Evolutionary conservation across 768 basidiomycete genomes (phyloP), one percentile per base, ranked within the genome.

Genomic region (Mycena epipterygia): DNA sequence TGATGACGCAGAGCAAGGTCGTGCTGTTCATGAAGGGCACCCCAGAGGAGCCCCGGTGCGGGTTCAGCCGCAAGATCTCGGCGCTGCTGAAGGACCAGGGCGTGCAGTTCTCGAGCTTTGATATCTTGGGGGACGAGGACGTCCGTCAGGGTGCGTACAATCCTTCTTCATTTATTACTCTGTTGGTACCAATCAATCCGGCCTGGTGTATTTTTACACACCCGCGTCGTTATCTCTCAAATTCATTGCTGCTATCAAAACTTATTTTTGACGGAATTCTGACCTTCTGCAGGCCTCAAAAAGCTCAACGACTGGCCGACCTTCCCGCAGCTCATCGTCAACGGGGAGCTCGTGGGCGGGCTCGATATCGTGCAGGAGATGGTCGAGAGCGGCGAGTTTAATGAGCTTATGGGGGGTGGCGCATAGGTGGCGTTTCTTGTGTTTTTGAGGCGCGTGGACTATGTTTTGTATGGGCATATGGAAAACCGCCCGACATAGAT

Each of bases 321-420:
- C 5, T 95, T 88, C 83, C 94, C 94, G 4, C 94, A 95, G 77
- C 84, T 97, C 25, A 93, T 96, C 72, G 85, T 96, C 58, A 90
- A 94, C 3, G 97, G 98, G 25, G 95, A 98, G 79, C 87, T 99
- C 21, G 91, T 98, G 17, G 97, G 97, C 23, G 97, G 97, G 5
- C 81, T 99, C 59, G 97, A 99, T 78, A 91, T 99, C 59, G 89
- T 97, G 27, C 89, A 90, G 79, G 97, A 98, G 83, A 93, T 97
- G 93, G 89, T 88, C 17, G 89, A 92, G 37, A 91, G 77, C 67
- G 95, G 92, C 25, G 96, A 98, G 81, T 88, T 97, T 67, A 79
- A 84, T 60, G 89, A 93, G 56, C 65, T 81, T 19, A 56, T 85
- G 42, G 76, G 25, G n/a, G n/a, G n/a, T n/a, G n/a, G n/a, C n/a